These are phyloP conservation scores for Hyphopichia fennica DNA, from an alignment of 1,139 yeast genomes.

Conservation along the genomic window DNA sequence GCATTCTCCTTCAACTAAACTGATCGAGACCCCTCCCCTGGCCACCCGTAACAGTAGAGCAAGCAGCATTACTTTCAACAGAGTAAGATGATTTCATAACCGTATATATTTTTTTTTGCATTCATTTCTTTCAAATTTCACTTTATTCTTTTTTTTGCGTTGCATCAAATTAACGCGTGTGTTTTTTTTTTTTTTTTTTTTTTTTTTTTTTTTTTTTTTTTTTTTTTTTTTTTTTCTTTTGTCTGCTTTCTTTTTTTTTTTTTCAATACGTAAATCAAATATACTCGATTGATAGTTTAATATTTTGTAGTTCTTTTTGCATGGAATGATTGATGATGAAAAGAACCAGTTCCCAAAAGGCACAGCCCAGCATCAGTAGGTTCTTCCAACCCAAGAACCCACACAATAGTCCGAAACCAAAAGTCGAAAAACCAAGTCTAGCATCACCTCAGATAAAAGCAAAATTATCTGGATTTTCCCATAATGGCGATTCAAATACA, in stretches of 20 bases:
- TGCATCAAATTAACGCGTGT: neutral
- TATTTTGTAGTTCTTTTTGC: no score
- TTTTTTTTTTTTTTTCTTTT: neutral
- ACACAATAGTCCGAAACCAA: neutral
- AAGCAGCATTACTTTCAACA: conserved; percentile 3
- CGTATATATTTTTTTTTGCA: neutral
- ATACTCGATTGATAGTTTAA: neutral
- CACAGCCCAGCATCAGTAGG: conserved; percentile 2
- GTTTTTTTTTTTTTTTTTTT: neutral
- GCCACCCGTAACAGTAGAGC: neutral
- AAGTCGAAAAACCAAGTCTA: neutral
- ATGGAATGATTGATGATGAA: no score
- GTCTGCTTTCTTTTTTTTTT: no score
- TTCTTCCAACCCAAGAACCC: conserved; percentile 2
- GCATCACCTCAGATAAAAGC: neutral
- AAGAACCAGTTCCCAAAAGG: neutral
- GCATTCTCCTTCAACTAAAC: neutral
- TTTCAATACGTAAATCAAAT: no score
- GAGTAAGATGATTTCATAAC: conserved; percentile 1
- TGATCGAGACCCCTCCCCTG: neutral
- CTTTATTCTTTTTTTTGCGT: neutral
- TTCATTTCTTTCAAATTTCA: neutral
- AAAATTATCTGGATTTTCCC: neutral
- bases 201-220: neutral
- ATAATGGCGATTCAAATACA: neutral